Conservation (phyloP, 306 rosid genomes). For the Inga oerstediana region DNA sequence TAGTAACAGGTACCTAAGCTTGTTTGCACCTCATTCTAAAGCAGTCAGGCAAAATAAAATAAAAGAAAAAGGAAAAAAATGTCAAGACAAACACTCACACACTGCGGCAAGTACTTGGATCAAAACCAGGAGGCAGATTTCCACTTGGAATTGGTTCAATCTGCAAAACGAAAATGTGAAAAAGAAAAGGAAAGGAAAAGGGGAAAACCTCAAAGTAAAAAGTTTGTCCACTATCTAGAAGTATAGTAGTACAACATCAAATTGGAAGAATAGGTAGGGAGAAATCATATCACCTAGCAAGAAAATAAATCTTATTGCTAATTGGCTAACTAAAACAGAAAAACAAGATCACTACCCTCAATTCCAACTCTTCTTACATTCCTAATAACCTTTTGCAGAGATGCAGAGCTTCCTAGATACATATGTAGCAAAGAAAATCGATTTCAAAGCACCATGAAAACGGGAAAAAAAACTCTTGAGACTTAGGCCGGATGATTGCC, state of each 20-base stretch:
- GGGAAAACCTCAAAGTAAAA: slow-evolving; percentile 39
- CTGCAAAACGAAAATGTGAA: slow-evolving; percentile 80
- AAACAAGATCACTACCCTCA: neutral
- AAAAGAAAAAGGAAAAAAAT: slow-evolving; percentile 27
- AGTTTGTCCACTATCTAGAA: slow-evolving; percentile 35
- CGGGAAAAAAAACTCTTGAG: neutral
- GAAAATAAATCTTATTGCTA: neutral
- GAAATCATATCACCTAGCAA: slow-evolving; percentile 30
- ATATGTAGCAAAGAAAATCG: neutral
- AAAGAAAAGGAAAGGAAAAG: slow-evolving; percentile 39
- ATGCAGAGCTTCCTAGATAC: neutral
- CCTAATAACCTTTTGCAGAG: neutral
- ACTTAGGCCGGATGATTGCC: neutral
- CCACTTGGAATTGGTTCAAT: slow-evolving; percentile 99
- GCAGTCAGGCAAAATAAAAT: slow-evolving; percentile 10
- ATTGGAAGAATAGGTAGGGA: slow-evolving; percentile 8
- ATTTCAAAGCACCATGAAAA: neutral
- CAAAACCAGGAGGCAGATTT: slow-evolving; percentile 99
- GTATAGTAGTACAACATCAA: slow-evolving; percentile 28
- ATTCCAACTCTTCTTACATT: neutral
- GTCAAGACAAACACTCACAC: slow-evolving; percentile 93
- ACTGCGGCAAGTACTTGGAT: slow-evolving; percentile 99
- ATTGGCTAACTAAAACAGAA: neutral
- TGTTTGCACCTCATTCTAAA: slow-evolving; percentile 31
- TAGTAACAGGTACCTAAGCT: slow-evolving; percentile 22